Percentiles rank a stretch among this genome's conserved stretches.
These are phyloP conservation scores for Chenopodium berlandieri DNA, from an alignment of 148 eudicot genomes.

Conservation along the genomic window DNA sequence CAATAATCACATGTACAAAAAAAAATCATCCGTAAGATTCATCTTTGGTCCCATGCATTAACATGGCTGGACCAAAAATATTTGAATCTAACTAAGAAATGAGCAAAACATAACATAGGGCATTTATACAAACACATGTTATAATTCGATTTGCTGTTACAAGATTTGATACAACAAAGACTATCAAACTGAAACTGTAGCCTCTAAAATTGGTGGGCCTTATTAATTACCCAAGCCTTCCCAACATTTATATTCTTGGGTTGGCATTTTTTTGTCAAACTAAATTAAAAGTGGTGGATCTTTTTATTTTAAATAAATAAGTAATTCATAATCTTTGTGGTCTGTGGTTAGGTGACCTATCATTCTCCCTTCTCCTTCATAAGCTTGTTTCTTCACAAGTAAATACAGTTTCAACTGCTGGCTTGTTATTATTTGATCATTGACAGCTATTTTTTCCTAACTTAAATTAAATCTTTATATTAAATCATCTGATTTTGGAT, in stretches of 20 bases:
- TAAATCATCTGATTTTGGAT: constrained; percentile 1
- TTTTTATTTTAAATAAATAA: background rate
- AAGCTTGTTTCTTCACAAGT: background rate
- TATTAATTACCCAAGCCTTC: background rate
- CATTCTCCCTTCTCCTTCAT: constrained; percentile 14
- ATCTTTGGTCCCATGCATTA: no score
- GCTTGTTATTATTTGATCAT: background rate
- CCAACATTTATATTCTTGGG: background rate
- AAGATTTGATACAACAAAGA: background rate
- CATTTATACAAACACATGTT: background rate
- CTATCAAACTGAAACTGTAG: background rate
- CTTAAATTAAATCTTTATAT: background rate
- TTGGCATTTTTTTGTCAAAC: constrained; percentile 20
- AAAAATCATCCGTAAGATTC: no score
- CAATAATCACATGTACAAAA: no score
- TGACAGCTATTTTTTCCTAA: constrained; percentile 13
- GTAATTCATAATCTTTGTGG: constrained; percentile 18
- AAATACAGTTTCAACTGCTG: constrained; percentile 19
- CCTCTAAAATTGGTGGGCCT: background rate
- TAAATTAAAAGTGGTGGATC: constrained; percentile 19
- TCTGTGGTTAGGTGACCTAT: constrained; percentile 33
- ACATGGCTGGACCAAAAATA: background rate
- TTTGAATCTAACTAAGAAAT: background rate
- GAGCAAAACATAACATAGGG: no score
- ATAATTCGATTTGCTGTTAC: background rate